These are phyloP conservation scores for Lactarius tabidus DNA, from an alignment of 768 basidiomycete species.

Conservation along the genomic window DNA sequence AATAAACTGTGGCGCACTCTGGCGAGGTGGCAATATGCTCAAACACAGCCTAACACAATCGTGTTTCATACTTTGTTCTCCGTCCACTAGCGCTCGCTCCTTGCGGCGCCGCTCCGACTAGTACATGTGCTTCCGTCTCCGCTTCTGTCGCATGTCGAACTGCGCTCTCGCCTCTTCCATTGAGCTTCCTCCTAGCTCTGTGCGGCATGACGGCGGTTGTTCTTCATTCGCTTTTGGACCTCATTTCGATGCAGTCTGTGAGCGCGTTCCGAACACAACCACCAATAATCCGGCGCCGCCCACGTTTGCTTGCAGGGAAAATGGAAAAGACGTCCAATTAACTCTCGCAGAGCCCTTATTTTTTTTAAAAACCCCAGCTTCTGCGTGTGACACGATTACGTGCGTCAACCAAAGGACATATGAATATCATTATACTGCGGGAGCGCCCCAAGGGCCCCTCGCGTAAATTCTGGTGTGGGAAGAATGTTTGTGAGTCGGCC, in stretches of 20 bases:
- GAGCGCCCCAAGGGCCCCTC: neutral
- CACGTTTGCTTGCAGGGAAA: neutral
- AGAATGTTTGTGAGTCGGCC: neutral
- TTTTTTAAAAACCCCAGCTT: neutral
- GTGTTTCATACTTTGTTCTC: neutral
- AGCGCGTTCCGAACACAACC: neutral
- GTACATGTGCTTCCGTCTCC: neutral
- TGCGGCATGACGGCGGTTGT: neutral
- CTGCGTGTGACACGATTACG: neutral
- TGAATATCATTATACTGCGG: neutral
- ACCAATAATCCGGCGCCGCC: neutral
- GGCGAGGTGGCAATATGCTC: neutral
- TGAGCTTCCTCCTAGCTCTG: neutral
- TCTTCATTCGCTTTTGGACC: neutral
- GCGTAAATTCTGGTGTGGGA: neutral
- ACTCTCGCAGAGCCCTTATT: neutral
- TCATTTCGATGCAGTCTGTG: neutral
- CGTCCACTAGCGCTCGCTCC: neutral
- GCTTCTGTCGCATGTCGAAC: neutral
- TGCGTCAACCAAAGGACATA: neutral
- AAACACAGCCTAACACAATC: neutral
- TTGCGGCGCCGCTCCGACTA: neutral
- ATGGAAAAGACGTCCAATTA: neutral
- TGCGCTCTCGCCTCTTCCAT: neutral
- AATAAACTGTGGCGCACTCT: neutral